phyloP scores from a whole-genome alignment of 1,284 basidiomycete species.

The Coniophora puteana region DNA sequence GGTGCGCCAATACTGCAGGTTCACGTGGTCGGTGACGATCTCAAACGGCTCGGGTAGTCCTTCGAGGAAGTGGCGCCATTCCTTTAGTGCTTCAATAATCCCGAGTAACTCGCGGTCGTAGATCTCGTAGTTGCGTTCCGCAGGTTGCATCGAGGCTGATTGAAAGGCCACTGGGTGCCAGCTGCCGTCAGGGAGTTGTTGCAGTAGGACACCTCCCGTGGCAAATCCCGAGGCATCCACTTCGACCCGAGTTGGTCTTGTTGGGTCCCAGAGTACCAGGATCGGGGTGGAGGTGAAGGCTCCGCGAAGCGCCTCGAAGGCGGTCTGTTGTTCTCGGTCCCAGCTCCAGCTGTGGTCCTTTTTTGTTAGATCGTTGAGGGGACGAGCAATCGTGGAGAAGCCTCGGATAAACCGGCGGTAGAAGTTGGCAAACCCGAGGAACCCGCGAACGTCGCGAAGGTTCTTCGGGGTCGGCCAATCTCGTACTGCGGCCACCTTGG shows the following conservation, averaged over 20 bases:
- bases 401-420: conserved; percentile 37
- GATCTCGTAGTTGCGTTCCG: background rate
- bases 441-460: conserved; percentile 22
- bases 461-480: conserved; percentile 27
- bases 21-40: conserved; percentile 28
- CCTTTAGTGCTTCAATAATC: background rate
- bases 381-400: conserved; percentile 25
- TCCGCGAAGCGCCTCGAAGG: conserved; percentile 15
- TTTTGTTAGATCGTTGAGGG: conserved; percentile 17
- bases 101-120: background rate
- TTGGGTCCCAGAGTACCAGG: conserved; percentile 32
- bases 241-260: conserved; percentile 23
- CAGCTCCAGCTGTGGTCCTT: conserved; percentile 5
- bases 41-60: conserved; percentile 17
- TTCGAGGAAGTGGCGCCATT: conserved; percentile 10
- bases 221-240: conserved; percentile 31
- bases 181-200: no score
- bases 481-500: conserved; percentile 25
- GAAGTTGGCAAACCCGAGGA: conserved; percentile 33
- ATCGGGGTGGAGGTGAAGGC: conserved; percentile 31
- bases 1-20: background rate
- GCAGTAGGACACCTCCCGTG: conserved; percentile 22
- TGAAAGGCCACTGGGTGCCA: background rate
- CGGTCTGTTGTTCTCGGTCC: conserved; percentile 1
- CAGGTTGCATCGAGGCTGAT: background rate